Evolutionary conservation across 2,329 filamentous ascomycete species (phyloP).

Genomic region (Xylariaceae sp.): DNA sequence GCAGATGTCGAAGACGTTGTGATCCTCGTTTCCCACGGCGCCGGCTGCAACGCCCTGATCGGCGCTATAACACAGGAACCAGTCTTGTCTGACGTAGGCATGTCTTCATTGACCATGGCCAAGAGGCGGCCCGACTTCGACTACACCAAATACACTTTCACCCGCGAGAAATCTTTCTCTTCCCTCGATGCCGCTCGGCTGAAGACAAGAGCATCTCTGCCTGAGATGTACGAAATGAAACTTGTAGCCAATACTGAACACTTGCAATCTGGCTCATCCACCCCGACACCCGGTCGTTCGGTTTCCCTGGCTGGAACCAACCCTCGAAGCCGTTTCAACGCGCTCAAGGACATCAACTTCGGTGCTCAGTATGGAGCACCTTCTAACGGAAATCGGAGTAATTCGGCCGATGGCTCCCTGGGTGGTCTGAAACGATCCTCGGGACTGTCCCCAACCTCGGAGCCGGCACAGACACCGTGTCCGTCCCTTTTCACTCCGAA

Average conservation of each 20-base stretch:
- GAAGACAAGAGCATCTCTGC: slow-evolving; percentile 39
- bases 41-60: slow-evolving; percentile 92
- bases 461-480: slow-evolving; percentile 15
- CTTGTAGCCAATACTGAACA: slow-evolving; percentile 74
- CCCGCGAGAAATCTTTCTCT: slow-evolving; percentile 17
- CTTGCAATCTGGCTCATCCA: slow-evolving; percentile 46
- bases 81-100: slow-evolving; percentile 82
- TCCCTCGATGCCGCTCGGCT: slow-evolving; percentile 27
- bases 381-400: slow-evolving; percentile 39
- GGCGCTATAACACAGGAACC: slow-evolving; percentile 89
- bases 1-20: slow-evolving; percentile 72
- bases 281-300: slow-evolving; percentile 30
- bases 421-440: slow-evolving; percentile 34
- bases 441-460: slow-evolving; percentile 25
- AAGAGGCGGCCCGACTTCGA: slow-evolving; percentile 52
- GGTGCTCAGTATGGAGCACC: slow-evolving; percentile 38
- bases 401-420: slow-evolving; percentile 41
- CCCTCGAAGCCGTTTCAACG: slow-evolving; percentile 38
- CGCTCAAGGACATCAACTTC: slow-evolving; percentile 25
- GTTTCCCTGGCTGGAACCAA: slow-evolving; percentile 32
- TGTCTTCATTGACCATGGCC: slow-evolving; percentile 89
- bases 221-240: slow-evolving; percentile 68
- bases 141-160: slow-evolving; percentile 32
- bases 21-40: slow-evolving; percentile 87
- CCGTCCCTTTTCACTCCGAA: slow-evolving; percentile 28